Evolutionary conservation across 2,329 filamentous ascomycete species (phyloP), one percentile per base, ranked within the genome.

Genomic region (Talaromyces albobiverticillius): DNA sequence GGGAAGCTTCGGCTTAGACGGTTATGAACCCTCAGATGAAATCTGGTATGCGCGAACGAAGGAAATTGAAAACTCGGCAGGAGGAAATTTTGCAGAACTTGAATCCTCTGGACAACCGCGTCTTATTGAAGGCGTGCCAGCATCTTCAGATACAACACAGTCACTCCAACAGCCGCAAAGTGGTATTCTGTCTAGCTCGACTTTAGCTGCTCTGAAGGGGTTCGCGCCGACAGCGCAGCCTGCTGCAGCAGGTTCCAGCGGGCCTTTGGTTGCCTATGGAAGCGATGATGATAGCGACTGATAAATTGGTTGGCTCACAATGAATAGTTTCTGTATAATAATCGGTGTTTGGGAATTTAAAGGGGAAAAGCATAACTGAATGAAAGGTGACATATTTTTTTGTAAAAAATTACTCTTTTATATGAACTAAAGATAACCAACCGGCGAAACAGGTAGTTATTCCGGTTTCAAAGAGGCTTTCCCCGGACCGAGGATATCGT

Each of bases 21-120:
- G 92, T 1, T 97, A 96, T 69, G 90, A 97, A 65, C 92, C 92
- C 1, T 92, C 93, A 0, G 94, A 99, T 67, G 88, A 94, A 59
- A 85, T 99, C 23, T 95, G 95, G 82, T 96, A 92, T 72, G 89
- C 91, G 0, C 81, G 89, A 45, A 90, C 92, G 32, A 82, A 84
- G 61, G 85, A 87, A 59, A 70, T 86, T 25, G 85, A 88, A 64
- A 78, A 85, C 46, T 79, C 87, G 62, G 41, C 46, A 7, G 46
- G 20, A n/a, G 79, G 84, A 57, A 76, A 75, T 53, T 61, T 82
- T 58, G 78, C 18, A 11, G 42, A 53, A 26, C 20, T 82, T 20
- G 81, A 81, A 55, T 75, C 75, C 13, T 71, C 75, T 5, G 72
- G 73, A 16, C 69, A 75, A 45, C 72, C 72, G 18, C 63, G 67